These are phyloP conservation scores for Spatholobus suberectus DNA, from an alignment of 306 rosid genomes.

Conservation along the genomic window DNA sequence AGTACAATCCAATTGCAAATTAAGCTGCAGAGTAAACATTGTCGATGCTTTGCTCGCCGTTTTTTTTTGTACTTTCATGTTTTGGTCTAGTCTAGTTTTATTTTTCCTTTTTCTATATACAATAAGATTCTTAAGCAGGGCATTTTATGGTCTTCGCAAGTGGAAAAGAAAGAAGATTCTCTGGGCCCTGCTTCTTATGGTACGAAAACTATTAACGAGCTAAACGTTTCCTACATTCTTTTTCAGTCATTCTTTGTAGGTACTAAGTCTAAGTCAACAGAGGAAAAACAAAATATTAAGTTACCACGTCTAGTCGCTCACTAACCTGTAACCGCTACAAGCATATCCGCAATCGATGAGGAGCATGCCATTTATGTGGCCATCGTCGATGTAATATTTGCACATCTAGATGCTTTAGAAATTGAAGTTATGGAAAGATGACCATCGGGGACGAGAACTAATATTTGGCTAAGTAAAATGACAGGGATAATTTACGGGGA, in stretches of 20 bases:
- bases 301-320: not conserved
- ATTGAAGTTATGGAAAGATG: not conserved
- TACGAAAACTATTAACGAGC: constrained; percentile 4
- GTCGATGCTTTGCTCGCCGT: not conserved
- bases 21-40: not conserved
- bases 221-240: not conserved
- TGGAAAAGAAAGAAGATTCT: not conserved
- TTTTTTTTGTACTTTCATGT: not conserved
- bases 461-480: not conserved
- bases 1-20: no score
- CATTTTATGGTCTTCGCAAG: not conserved
- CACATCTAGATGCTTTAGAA: not conserved
- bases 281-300: not conserved
- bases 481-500: not conserved
- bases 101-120: not conserved
- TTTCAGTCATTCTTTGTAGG: constrained; percentile 26
- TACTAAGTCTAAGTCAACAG: constrained; percentile 14
- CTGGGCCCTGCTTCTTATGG: not conserved
- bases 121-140: not conserved
- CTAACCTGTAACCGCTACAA: not conserved
- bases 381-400: not conserved
- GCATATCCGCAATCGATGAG: not conserved
- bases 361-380: not conserved
- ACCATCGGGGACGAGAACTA: not conserved
- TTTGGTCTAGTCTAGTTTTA: not conserved